Evolutionary conservation across 352 stramenopile genomes (phyloP).

Genomic region (Globisporangium mamillatum): DNA sequence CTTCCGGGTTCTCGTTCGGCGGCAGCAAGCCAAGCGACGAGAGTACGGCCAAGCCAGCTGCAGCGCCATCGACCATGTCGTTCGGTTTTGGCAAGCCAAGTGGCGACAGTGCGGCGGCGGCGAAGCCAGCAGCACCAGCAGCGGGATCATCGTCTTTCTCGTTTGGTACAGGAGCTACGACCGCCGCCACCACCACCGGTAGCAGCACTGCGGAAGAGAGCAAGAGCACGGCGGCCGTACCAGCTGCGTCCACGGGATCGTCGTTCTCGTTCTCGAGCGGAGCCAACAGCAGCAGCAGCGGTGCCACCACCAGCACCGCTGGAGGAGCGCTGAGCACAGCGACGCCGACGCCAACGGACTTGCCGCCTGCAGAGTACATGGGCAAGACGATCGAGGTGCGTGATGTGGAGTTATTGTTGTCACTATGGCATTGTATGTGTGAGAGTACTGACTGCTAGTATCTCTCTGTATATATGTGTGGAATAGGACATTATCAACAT

Average conservation of each 20-base stretch:
- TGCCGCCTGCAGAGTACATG: slow-evolving; percentile 82
- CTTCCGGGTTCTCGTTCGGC: slow-evolving; percentile 35
- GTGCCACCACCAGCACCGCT: not conserved
- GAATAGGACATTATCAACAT: slow-evolving; percentile 90
- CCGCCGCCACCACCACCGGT: not conserved
- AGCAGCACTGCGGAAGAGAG: slow-evolving; percentile 6
- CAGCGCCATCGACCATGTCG: slow-evolving; percentile 1
- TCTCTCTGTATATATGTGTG: slow-evolving; percentile 13
- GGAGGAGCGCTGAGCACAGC: slow-evolving; percentile 23
- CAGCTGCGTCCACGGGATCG: slow-evolving; percentile 6
- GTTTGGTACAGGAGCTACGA: not conserved
- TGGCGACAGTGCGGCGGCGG: not conserved
- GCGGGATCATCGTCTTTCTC: not conserved
- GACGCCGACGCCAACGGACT: slow-evolving; percentile 43
- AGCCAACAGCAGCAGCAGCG: slow-evolving; percentile 1
- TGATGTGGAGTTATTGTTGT: not conserved
- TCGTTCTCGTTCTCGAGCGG: slow-evolving; percentile 11
- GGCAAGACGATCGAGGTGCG: slow-evolving; percentile 78
- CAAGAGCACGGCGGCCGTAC: not conserved
- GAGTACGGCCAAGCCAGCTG: not conserved
- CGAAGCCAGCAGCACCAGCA: not conserved
- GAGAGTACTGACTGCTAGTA: not conserved
- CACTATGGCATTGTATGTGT: not conserved
- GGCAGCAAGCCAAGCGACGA: slow-evolving; percentile 3
- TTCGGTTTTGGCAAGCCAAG: slow-evolving; percentile 9